Conservation (phyloP, 2,329 filamentous ascomycete genomes). For the Aspergillus sp. region DNA sequence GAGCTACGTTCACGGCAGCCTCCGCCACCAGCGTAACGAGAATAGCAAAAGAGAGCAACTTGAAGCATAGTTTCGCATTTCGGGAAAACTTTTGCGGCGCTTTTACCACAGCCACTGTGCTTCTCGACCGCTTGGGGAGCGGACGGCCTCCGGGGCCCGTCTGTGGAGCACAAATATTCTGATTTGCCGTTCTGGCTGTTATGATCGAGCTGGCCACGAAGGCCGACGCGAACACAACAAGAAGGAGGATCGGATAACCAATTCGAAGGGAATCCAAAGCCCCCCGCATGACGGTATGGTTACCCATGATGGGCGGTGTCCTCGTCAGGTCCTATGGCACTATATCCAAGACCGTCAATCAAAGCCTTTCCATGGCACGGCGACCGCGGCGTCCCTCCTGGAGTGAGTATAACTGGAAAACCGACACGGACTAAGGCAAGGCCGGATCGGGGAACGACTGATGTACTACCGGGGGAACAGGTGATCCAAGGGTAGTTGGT, state of each 20-base stretch:
- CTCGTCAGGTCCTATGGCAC: slow-evolving; percentile 20
- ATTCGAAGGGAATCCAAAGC: slow-evolving; percentile 53
- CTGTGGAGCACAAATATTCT: slow-evolving; percentile 49
- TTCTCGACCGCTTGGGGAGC: slow-evolving; percentile 65
- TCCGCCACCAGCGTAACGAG: slow-evolving; percentile 75
- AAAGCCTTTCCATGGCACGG: slow-evolving; percentile 37
- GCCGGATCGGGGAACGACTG: slow-evolving; percentile 13
- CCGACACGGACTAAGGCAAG: neutral
- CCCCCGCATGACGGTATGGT: slow-evolving; percentile 42
- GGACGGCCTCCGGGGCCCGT: slow-evolving; percentile 88
- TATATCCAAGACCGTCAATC: slow-evolving; percentile 18
- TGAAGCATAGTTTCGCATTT: slow-evolving; percentile 70
- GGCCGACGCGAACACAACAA: slow-evolving; percentile 62
- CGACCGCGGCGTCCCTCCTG: slow-evolving; percentile 15
- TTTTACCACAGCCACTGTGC: slow-evolving; percentile 50
- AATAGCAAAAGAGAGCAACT: slow-evolving; percentile 69
- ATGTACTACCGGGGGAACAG: slow-evolving; percentile 2
- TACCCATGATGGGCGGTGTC: slow-evolving; percentile 29
- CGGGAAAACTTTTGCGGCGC: slow-evolving; percentile 60
- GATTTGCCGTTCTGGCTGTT: slow-evolving; percentile 49
- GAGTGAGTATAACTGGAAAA: slow-evolving; percentile 3
- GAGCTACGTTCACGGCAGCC: slow-evolving; percentile 69
- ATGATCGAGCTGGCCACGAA: slow-evolving; percentile 63
- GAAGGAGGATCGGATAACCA: slow-evolving; percentile 63
- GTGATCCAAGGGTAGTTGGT: slow-evolving; percentile 3